These are phyloP conservation scores for Poa pratensis DNA, from an alignment of 176 grass and related monocot species.

Conservation along the genomic window DNA sequence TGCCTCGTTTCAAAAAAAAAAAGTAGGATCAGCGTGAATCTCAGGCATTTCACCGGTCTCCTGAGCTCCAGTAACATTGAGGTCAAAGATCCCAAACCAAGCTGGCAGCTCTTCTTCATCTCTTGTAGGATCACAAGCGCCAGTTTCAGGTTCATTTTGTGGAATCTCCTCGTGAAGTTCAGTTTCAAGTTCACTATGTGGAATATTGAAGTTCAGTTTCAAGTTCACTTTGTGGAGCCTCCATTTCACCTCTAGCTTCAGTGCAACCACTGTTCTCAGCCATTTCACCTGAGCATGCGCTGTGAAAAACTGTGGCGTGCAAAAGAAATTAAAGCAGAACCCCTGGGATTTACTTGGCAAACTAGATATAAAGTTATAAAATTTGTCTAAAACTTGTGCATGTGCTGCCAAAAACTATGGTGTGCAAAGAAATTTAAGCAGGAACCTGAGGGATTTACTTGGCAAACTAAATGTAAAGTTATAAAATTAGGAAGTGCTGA, in stretches of 20 bases:
- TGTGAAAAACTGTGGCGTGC: too few species aligned
- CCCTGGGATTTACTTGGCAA: too few species aligned
- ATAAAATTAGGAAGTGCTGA: too few species aligned
- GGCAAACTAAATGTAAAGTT: too few species aligned
- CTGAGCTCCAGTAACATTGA: constrained; percentile 38
- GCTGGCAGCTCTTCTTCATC: constrained; percentile 52
- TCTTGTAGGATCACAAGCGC: constrained; percentile 14
- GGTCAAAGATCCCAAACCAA: constrained; percentile 56
- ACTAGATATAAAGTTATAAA: too few species aligned
- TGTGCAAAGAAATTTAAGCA: too few species aligned
- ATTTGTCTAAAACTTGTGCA: too few species aligned
- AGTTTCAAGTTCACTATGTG: constrained; percentile 12
- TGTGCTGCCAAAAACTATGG: too few species aligned
- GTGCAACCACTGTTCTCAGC: constrained; percentile 20
- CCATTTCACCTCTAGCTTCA: constrained; percentile 5
- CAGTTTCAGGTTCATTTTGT: constrained; percentile 33
- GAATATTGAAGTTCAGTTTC: constrained; percentile 2
- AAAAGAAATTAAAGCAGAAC: too few species aligned
- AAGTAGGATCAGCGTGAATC: constrained; percentile 29
- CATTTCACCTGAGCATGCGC: not conserved
- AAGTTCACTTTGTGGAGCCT: constrained; percentile 22
- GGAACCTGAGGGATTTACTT: too few species aligned
- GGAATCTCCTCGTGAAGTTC: not conserved
- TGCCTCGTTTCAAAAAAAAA: too few species aligned
- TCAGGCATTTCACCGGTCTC: constrained; percentile 41